These are phyloP conservation scores for Rhizophora apiculata DNA, from an alignment of 345 rosid genomes.

Conservation along the genomic window DNA sequence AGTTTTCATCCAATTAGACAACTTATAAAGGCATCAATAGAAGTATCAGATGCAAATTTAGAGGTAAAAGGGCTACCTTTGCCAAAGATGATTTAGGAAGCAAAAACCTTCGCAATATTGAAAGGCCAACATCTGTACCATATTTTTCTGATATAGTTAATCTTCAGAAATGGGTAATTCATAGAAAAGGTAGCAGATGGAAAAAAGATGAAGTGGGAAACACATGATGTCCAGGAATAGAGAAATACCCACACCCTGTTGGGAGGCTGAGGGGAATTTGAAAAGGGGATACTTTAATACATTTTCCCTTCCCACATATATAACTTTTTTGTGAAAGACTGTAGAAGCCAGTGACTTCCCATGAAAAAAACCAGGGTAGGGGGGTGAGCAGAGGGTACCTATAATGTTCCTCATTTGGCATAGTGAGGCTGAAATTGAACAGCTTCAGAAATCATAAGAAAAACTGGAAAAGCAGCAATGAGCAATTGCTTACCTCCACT, in stretches of 20 bases:
- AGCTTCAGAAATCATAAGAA: background rate
- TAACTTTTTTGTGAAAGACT: no score
- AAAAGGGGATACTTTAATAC: no score
- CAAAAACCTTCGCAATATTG: slow-evolving; percentile 81
- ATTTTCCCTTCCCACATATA: no score
- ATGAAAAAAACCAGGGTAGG: no score
- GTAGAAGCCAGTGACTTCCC: no score
- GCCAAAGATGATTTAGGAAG: slow-evolving; percentile 40
- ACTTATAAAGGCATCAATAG: slow-evolving; percentile 14
- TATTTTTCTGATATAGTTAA: slow-evolving; percentile 21
- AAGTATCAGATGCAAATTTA: slow-evolving; percentile 6
- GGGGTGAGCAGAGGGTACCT: no score
- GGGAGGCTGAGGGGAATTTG: no score
- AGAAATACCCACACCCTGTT: no score
- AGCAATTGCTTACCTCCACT: slow-evolving; percentile 70
- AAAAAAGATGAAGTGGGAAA: no score
- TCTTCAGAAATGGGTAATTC: slow-evolving; percentile 2
- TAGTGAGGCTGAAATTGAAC: background rate
- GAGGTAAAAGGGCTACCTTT: slow-evolving; percentile 51
- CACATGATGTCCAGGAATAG: no score
- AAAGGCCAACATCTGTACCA: slow-evolving; percentile 87
- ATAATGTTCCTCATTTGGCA: background rate
- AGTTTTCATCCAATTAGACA: slow-evolving; percentile 48
- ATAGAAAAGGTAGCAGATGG: background rate
- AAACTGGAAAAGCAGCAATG: background rate